Conservation (phyloP, 176 grass and related monocot genomes). For the Oryza nivara region DNA sequence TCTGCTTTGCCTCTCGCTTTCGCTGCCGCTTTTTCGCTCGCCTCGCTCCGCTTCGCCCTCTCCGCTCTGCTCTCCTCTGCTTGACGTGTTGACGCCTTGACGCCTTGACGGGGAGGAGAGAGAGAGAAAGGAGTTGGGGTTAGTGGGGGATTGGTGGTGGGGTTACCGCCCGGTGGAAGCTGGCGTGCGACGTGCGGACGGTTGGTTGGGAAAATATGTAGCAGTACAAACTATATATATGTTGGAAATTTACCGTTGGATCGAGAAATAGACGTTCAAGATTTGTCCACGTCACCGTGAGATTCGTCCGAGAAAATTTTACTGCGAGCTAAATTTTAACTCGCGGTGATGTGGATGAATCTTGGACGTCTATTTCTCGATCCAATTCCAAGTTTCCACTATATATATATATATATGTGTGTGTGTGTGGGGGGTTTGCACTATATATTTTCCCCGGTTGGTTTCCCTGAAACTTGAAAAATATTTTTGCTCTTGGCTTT, state of each 20-base stretch:
- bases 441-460: not conserved
- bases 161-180: slow-evolving; percentile 1
- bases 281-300: too few species aligned
- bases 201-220: not conserved
- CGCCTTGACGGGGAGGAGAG: not conserved
- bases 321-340: too few species aligned
- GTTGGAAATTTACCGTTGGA: too few species aligned
- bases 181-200: not conserved
- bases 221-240: too few species aligned
- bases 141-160: not conserved
- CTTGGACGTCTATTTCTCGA: too few species aligned
- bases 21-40: slow-evolving; percentile 27
- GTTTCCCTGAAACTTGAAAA: not conserved
- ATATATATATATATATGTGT: too few species aligned
- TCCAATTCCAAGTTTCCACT: too few species aligned
- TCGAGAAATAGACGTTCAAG: too few species aligned
- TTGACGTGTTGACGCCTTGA: not conserved
- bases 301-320: too few species aligned
- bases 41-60: not conserved
- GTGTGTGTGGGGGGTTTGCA: too few species aligned
- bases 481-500: not conserved
- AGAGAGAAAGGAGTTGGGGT: not conserved
- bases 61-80: slow-evolving; percentile 3
- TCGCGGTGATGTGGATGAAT: too few species aligned
- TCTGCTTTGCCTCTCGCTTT: slow-evolving; percentile 34